Evolutionary conservation across 2,329 filamentous ascomycete species (phyloP).

Genomic region (Fusarium illudens): DNA sequence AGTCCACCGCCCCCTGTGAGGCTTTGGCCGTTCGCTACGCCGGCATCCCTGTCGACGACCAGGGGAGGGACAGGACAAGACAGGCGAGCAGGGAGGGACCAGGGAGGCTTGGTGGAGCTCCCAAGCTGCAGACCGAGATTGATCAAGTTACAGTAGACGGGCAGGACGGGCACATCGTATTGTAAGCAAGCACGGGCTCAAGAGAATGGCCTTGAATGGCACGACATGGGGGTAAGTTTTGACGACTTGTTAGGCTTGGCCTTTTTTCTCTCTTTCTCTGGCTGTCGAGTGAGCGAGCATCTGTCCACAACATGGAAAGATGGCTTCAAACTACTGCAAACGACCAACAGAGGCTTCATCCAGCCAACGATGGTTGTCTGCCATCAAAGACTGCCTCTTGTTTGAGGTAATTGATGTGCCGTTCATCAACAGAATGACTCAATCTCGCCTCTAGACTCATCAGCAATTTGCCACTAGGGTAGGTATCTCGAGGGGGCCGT

Average conservation of each 20-base stretch:
- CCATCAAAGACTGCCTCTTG: neutral
- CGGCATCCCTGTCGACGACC: conserved; percentile 18
- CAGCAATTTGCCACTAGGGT: conserved; percentile 27
- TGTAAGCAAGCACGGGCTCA: conserved; percentile 10
- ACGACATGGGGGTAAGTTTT: conserved; percentile 3
- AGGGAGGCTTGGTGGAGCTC: conserved; percentile 15
- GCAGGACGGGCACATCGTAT: conserved; percentile 10
- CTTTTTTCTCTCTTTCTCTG: neutral
- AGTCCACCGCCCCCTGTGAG: conserved; percentile 17
- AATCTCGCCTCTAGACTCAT: neutral
- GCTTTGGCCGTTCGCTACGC: conserved; percentile 27
- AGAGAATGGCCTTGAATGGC: neutral
- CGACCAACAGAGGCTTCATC: neutral
- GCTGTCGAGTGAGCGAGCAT: neutral
- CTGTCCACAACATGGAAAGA: conserved; percentile 1
- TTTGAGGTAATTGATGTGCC: neutral
- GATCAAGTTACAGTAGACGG: conserved; percentile 16
- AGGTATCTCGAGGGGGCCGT: neutral
- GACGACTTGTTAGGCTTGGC: neutral
- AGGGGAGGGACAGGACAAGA: conserved; percentile 13
- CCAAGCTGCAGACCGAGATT: conserved; percentile 36
- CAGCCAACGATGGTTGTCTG: conserved; percentile 2
- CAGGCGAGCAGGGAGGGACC: conserved; percentile 15
- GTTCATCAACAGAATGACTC: neutral
- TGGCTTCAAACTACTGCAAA: conserved; percentile 6